Percentiles rank a stretch among this genome's conserved stretches.
Evolutionary conservation across 2,329 filamentous ascomycete genomes (phyloP).

Genomic region (Cercospora citrullina): DNA sequence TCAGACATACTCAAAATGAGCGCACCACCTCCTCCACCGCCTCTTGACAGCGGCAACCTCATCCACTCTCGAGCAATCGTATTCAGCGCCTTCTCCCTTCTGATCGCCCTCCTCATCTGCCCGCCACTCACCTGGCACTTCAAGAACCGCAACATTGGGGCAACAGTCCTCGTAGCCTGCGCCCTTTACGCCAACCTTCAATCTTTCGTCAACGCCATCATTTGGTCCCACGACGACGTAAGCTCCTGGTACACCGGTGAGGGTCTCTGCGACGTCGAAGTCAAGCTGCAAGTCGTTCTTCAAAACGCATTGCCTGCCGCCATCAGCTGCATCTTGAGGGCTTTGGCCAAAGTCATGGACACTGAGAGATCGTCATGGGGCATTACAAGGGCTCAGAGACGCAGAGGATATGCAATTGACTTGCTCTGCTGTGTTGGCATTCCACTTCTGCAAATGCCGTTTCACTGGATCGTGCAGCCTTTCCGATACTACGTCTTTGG

Average conservation of each 20-base stretch:
- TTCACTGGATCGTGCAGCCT: conserved; percentile 62
- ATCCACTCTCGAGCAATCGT: conserved; percentile 37
- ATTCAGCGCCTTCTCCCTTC: conserved; percentile 52
- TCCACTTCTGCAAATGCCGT: conserved; percentile 56
- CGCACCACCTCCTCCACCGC: not conserved
- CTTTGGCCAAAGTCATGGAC: conserved; percentile 61
- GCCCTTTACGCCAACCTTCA: conserved; percentile 58
- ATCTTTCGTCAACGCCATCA: conserved; percentile 60
- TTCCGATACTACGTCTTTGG: conserved; percentile 59
- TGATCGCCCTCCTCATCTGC: conserved; percentile 55
- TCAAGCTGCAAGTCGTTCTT: conserved; percentile 57
- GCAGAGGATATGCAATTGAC: conserved; percentile 53
- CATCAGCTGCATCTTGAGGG: conserved; percentile 60
- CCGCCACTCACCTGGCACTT: conserved; percentile 62
- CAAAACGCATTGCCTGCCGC: conserved; percentile 55
- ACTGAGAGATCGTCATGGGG: conserved; percentile 56
- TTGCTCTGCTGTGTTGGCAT: conserved; percentile 57
- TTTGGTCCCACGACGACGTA: conserved; percentile 63
- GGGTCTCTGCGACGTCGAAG: conserved; percentile 65
- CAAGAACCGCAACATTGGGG: conserved; percentile 61
- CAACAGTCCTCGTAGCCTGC: conserved; percentile 58
- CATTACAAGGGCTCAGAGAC: conserved; percentile 51
- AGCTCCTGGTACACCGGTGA: conserved; percentile 58
- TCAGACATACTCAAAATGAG: not conserved
- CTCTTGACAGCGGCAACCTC: not conserved